Evolutionary conservation across 345 rosid genomes (phyloP).

Genomic region (Trapa incisa): DNA sequence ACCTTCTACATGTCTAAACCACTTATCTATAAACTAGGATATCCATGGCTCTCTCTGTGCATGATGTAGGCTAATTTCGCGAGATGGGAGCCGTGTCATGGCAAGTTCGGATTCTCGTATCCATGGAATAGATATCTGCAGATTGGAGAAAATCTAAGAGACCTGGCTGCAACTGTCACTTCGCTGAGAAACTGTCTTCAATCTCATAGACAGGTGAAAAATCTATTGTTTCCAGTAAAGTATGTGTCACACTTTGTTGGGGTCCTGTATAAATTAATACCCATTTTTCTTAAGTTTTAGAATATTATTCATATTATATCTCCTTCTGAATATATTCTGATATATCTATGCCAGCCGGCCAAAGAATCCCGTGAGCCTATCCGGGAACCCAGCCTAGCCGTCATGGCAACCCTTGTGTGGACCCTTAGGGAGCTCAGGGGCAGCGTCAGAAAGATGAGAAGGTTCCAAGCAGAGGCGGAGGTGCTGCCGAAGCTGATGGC

Average conservation of each 20-base stretch:
- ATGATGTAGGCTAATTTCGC: conserved; percentile 58
- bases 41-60: neutral
- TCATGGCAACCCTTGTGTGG: conserved; percentile 28
- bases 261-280: neutral
- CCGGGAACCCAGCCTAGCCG: conserved; percentile 31
- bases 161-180: conserved; percentile 25
- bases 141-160: conserved; percentile 51
- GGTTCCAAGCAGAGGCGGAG: conserved; percentile 16
- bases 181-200: conserved; percentile 30
- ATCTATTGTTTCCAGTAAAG: neutral
- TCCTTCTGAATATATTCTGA: neutral
- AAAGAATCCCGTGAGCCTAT: conserved; percentile 15
- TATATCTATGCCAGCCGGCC: conserved; percentile 10
- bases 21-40: neutral
- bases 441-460: conserved; percentile 36
- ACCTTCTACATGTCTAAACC: neutral
- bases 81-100: conserved; percentile 96
- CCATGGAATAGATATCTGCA: conserved; percentile 65
- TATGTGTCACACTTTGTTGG: neutral
- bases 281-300: no score
- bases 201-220: conserved; percentile 27
- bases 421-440: conserved; percentile 44
- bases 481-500: conserved; percentile 36
- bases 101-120: conserved; percentile 57
- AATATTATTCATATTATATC: no score